phyloP scores from a whole-genome alignment of 345 rosid species.

The Moringa oleifera region DNA sequence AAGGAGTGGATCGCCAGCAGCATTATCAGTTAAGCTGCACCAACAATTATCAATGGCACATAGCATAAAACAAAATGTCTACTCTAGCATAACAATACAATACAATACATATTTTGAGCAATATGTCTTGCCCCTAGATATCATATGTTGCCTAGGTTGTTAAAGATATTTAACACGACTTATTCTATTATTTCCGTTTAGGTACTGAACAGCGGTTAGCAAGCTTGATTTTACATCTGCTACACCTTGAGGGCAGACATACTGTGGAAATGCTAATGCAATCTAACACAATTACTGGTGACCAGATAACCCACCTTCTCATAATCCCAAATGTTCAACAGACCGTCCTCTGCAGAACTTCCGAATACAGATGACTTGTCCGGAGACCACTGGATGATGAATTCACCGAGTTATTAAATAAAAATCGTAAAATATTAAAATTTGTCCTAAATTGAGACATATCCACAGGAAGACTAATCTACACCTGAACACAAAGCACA shows the following conservation, averaged over 20 bases:
- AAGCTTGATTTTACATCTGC: no score
- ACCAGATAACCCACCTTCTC: conserved; percentile 49
- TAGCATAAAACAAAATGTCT: no score
- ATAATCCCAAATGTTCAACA: conserved; percentile 90
- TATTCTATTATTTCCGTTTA: no score
- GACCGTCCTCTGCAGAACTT: conserved; percentile 95
- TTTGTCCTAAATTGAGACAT: background rate
- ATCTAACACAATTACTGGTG: background rate
- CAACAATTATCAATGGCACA: no score
- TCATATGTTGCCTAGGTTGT: no score
- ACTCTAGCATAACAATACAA: no score
- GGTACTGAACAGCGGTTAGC: background rate
- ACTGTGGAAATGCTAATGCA: background rate
- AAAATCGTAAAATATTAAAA: background rate
- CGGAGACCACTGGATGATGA: conserved; percentile 73
- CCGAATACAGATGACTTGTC: conserved; percentile 89
- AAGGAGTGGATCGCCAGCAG: no score
- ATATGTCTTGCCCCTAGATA: no score
- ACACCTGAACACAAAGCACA: conserved; percentile 91
- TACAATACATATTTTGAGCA: no score
- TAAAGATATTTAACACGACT: no score
- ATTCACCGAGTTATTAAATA: conserved; percentile 8
- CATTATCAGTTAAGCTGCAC: no score
- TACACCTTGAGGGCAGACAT: background rate
- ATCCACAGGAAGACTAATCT: conserved; percentile 5